These are phyloP conservation scores for Bretziella fagacearum DNA, from an alignment of 2,329 filamentous ascomycete genomes.

Conservation along the genomic window DNA sequence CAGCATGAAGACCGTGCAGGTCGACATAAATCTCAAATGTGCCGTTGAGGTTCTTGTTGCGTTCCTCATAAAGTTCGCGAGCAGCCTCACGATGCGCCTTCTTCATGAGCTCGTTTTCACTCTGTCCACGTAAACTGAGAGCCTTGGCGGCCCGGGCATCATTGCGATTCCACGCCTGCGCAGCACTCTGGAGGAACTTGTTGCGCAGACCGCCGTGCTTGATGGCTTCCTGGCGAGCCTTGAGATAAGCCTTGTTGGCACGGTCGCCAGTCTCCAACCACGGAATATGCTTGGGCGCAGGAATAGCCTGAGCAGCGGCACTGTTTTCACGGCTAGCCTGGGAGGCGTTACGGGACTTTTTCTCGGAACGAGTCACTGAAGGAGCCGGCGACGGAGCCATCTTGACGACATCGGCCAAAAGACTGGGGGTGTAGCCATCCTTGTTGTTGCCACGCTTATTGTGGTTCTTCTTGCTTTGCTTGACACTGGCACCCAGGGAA, in stretches of 20 bases:
- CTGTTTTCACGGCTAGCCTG: slow-evolving; percentile 58
- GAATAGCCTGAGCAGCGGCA: slow-evolving; percentile 64
- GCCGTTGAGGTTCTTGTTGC: slow-evolving; percentile 51
- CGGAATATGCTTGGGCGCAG: slow-evolving; percentile 77
- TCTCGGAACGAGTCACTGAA: slow-evolving; percentile 43
- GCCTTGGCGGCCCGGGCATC: slow-evolving; percentile 93
- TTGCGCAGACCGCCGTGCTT: slow-evolving; percentile 93
- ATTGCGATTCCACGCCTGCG: slow-evolving; percentile 96
- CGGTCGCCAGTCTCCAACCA: slow-evolving; percentile 89
- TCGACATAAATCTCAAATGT: slow-evolving; percentile 77
- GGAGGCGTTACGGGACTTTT: slow-evolving; percentile 44
- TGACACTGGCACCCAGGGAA: slow-evolving; percentile 56
- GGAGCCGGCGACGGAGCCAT: slow-evolving; percentile 79
- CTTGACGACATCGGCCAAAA: slow-evolving; percentile 83
- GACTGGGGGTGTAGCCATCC: slow-evolving; percentile 52
- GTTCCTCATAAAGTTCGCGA: slow-evolving; percentile 78
- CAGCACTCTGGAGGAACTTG: slow-evolving; percentile 92
- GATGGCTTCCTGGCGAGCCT: slow-evolving; percentile 87
- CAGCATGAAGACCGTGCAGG: slow-evolving; percentile 92
- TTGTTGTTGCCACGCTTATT: slow-evolving; percentile 79
- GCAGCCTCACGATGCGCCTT: slow-evolving; percentile 93
- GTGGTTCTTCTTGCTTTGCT: slow-evolving; percentile 78
- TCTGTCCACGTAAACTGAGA: slow-evolving; percentile 81
- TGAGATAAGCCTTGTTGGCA: slow-evolving; percentile 86
- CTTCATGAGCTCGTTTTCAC: slow-evolving; percentile 92